Percentiles rank a stretch among this genome's conserved stretches.
Evolutionary conservation across 2,329 filamentous ascomycete genomes (phyloP).

Genomic region (Ceratocystis cubensis): DNA sequence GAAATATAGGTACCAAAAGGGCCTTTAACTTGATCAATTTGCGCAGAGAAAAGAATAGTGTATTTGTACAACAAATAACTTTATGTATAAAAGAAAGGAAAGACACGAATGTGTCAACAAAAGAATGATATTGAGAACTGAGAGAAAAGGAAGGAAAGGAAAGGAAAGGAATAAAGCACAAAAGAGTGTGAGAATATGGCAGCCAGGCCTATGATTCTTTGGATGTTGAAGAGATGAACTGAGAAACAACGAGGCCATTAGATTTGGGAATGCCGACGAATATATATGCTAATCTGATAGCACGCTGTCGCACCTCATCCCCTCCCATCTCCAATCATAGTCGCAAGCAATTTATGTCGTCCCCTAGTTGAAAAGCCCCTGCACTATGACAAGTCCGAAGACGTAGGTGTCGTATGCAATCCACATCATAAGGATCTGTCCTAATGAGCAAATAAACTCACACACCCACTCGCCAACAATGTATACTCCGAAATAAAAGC

Average conservation of each 20-base stretch:
- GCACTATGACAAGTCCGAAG: too few species aligned
- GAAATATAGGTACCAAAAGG: not conserved
- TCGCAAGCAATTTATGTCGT: too few species aligned
- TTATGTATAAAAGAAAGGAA: not conserved
- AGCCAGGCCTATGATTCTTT: constrained; percentile 9
- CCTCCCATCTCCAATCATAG: too few species aligned
- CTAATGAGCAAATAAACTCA: not conserved
- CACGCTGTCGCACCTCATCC: not conserved
- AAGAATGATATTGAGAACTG: not conserved
- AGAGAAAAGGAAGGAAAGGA: not conserved
- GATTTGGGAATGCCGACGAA: not conserved
- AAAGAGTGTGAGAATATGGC: constrained; percentile 9
- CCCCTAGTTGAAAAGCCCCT: too few species aligned
- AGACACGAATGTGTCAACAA: not conserved
- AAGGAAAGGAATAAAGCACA: not conserved
- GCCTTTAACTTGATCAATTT: not conserved
- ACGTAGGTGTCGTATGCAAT: too few species aligned
- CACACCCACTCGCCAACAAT: not conserved
- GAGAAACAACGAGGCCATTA: not conserved
- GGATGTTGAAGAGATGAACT: not conserved
- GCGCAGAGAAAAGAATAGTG: not conserved
- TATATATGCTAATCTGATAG: not conserved
- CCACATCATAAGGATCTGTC: too few species aligned
- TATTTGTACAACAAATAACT: not conserved
- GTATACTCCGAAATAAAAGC: not conserved